Evolutionary conservation across 2,329 filamentous ascomycete species (phyloP).

Genomic region (Fusarium sp.): DNA sequence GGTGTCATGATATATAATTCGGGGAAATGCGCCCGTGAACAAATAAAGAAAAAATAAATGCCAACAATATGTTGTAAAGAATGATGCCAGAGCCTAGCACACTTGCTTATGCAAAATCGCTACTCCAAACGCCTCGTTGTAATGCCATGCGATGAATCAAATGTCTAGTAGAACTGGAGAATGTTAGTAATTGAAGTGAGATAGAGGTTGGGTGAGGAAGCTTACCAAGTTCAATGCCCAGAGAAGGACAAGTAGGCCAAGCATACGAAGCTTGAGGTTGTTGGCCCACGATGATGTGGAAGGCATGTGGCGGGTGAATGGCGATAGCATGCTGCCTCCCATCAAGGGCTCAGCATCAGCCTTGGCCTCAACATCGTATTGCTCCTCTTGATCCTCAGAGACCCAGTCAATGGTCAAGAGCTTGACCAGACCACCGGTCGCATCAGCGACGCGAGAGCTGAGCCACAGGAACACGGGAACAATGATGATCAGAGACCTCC

Average conservation of each 20-base stretch:
- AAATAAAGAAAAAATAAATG: constrained; percentile 5
- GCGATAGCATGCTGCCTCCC: constrained; percentile 14
- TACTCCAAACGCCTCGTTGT: constrained; percentile 33
- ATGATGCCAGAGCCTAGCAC: background rate
- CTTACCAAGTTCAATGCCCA: constrained; percentile 37
- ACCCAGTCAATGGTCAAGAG: constrained; percentile 32
- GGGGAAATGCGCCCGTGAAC: background rate
- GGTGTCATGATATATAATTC: constrained; percentile 17
- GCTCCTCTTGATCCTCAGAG: constrained; percentile 11
- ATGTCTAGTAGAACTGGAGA: constrained; percentile 29
- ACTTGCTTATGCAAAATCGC: constrained; percentile 10
- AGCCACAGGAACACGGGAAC: constrained; percentile 46
- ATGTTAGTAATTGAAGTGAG: background rate
- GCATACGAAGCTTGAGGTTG: constrained; percentile 33
- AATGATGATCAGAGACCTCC: constrained; percentile 43
- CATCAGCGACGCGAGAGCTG: constrained; percentile 36
- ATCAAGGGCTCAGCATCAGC: constrained; percentile 34
- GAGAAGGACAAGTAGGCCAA: constrained; percentile 33
- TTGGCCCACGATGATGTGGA: constrained; percentile 33
- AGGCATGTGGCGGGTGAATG: constrained; percentile 31
- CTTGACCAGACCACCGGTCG: constrained; percentile 38
- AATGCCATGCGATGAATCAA: constrained; percentile 4
- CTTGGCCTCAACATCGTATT: constrained; percentile 33
- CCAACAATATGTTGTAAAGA: constrained; percentile 6
- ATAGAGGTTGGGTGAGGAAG: rapidly evolving